Evolutionary conservation across 2,329 filamentous ascomycete species (phyloP).

Genomic region (Stachybotrys chlorohalonatus): DNA sequence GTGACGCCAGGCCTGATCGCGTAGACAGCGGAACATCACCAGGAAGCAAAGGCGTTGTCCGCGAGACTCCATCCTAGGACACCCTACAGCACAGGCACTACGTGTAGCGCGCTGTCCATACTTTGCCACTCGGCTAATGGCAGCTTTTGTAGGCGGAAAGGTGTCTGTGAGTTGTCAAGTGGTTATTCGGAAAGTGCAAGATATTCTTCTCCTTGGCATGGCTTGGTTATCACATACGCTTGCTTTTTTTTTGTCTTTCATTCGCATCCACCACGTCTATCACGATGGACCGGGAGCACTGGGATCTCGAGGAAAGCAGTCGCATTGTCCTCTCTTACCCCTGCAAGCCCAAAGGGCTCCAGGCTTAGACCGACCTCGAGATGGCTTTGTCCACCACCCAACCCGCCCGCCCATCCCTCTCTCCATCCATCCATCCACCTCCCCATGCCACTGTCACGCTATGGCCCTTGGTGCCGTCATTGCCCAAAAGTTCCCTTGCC

Average conservation of each 20-base stretch:
- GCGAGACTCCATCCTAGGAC: not conserved
- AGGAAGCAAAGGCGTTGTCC: not conserved
- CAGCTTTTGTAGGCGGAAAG: not conserved
- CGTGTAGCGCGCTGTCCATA: not conserved
- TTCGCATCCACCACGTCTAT: too few relatives aligned
- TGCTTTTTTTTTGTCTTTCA: too few relatives aligned
- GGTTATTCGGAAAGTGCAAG: too few relatives aligned
- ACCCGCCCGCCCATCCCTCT: too few relatives aligned
- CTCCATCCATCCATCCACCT: not conserved
- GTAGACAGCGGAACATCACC: not conserved
- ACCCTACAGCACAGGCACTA: not conserved
- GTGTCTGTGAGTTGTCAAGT: too few relatives aligned
- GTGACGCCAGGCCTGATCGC: not conserved
- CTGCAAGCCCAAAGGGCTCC: not conserved
- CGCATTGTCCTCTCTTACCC: not conserved
- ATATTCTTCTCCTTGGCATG: too few relatives aligned
- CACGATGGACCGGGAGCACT: too few relatives aligned
- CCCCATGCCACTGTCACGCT: not conserved
- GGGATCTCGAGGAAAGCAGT: not conserved
- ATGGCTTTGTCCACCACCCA: too few relatives aligned
- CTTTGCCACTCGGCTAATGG: not conserved
- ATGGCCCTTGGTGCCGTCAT: constrained; percentile 1
- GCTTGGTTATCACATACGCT: too few relatives aligned
- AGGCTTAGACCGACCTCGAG: not conserved
- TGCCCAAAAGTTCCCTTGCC: constrained; percentile 1